Evolutionary conservation across 768 basidiomycete genomes (phyloP), one percentile per base, ranked within the genome.

Genomic region (Tylopilus sp.): DNA sequence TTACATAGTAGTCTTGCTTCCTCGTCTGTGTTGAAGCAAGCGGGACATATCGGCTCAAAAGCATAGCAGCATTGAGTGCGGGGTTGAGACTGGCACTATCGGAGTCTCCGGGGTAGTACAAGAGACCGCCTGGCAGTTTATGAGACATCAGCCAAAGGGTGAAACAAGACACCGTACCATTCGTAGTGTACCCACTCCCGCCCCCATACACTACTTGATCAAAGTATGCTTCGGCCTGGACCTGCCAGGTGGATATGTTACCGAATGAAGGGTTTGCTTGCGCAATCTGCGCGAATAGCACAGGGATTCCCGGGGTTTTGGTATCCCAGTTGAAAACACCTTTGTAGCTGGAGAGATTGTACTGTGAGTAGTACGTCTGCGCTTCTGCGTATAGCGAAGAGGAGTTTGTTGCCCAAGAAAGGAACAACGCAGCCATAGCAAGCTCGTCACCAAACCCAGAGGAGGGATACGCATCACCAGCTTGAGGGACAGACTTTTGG

Each of bases 291-390:
- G 86, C 78, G 52, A 86, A 88, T 7, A 95, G 69, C 18, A 95
- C 79, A 38, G 82, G 78, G 0, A 91, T 62, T 3, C 85, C 94
- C 1, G 91, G 86, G 1, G 79, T 81, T 66, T 90, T 88, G 3
- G 81, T 79, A 63, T 94, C 94, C 94, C 94, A 98, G 65, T 94
- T 94, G 70, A 93, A 88, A 6, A 87, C 82, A 2, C 73, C 69
- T 40, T 83, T 70, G 30, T 76, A 71, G 1, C 74, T 73, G 3
- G 69, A 66, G 0, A 95, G 73, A 21, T 74, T 66, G 61, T 80
- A 88, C 28, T 79, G 69, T 10, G 70, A 61, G 65, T 83, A 92
- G 62, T 80, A 81, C 7, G 71, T 64, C 62, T 81, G 75, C 2
- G 89, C 89, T 52, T 88, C 79, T 20, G 75, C 63, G 60, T 83